Evolutionary conservation across 169 alveolate genomes (phyloP), one percentile per base, ranked within the genome.

Genomic region (Plasmodium fragile): DNA sequence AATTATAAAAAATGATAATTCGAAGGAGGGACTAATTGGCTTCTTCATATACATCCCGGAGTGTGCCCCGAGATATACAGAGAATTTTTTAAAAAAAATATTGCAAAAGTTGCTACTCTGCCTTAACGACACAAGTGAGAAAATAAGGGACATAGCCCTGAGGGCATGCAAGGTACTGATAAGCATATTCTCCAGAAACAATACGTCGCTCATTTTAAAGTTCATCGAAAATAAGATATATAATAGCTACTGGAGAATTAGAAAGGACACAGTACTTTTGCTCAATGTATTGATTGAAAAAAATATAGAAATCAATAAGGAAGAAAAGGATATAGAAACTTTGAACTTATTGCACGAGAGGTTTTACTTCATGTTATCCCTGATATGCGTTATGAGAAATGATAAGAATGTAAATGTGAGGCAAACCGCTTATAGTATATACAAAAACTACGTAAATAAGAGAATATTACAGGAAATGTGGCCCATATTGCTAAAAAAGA

Each of bases 11-110:
- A 69, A 5, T 80, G 92, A 25, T 25, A 81, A 71, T 28, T 39
- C 92, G 22, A 91, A 91, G 65, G 94, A 91, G 77, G 94, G 94
- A 30, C 82, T 91, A 65, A 81, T 91, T 10, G 92, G 92, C 7
- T 70, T 91, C n/a, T 91, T 91, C 34, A 91, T 91, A 25, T 91
- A 91, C 73, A 81, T 91, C 85, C 94, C 94, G 18, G 92, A 91
- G 7, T 91, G 92, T 81, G 94, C 82, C 73, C 85, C 81, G 34
- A 25, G 25, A 32, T 81, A 91, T 80, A 80, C 92, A 43, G 94
- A 91, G 36, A 81, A 70, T 36, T 91, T 91, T 91, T 91, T 91
- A 91, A 91, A 91, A 91, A 91, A 55, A 18, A 91, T 91, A 30
- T 43, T 91, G 43, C 84, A 91, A 59, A 91, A 91, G 55, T 65